A percentile compares a stretch with the other conserved stretches of the same genome.
phyloP scores from a whole-genome alignment of 345 rosid species.

The Linum trigynum region DNA sequence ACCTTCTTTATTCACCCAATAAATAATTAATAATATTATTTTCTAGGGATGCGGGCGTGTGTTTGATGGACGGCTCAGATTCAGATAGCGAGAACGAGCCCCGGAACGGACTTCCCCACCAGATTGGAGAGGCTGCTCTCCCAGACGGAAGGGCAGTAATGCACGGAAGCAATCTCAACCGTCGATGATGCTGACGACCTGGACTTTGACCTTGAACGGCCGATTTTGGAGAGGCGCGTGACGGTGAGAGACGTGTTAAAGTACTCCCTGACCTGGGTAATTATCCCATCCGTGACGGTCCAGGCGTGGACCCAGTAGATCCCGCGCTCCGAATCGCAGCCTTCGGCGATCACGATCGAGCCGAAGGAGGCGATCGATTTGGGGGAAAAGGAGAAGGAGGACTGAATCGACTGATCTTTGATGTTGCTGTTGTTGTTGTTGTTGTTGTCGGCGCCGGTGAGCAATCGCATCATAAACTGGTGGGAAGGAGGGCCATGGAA shows the following conservation, averaged over 20 bases:
- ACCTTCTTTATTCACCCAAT: slow-evolving; percentile 7
- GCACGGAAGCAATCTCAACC: slow-evolving; percentile 35
- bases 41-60: not conserved
- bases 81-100: slow-evolving; percentile 71
- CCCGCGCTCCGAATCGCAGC: slow-evolving; percentile 47
- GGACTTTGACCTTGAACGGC: slow-evolving; percentile 1
- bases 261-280: slow-evolving; percentile 87
- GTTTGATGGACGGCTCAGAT: not conserved
- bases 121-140: slow-evolving; percentile 67
- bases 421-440: not conserved
- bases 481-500: slow-evolving; percentile 96
- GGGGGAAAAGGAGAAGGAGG: slow-evolving; percentile 37
- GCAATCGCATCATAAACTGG: slow-evolving; percentile 96
- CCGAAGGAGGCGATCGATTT: slow-evolving; percentile 45
- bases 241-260: slow-evolving; percentile 90
- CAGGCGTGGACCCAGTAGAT: slow-evolving; percentile 97
- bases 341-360: slow-evolving; percentile 67
- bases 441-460: slow-evolving; percentile 47
- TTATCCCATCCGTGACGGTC: slow-evolving; percentile 88
- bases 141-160: slow-evolving; percentile 60
- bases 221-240: slow-evolving; percentile 39
- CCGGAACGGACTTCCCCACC: slow-evolving; percentile 86
- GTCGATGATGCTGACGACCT: slow-evolving; percentile 9
- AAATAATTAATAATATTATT: not conserved
- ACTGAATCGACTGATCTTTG: not conserved